phyloP scores from a whole-genome alignment of 2,329 filamentous ascomycete species.

The Colletotrichum aenigma region DNA sequence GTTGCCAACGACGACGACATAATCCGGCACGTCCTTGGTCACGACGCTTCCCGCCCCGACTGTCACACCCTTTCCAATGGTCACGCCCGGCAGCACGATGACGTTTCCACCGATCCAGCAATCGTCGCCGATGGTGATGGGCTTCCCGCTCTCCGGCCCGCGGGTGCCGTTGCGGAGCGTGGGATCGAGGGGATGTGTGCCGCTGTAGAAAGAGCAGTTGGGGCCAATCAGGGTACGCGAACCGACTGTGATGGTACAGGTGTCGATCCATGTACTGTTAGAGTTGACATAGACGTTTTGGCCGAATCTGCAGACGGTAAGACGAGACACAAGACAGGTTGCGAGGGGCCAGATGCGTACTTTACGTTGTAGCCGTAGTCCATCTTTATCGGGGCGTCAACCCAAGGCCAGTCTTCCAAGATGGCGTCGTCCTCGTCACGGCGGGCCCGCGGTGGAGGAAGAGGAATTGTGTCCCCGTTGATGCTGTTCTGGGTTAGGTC shows the following conservation, averaged over 20 bases:
- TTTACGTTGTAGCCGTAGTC: constrained; percentile 81
- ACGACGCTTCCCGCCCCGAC: constrained; percentile 85
- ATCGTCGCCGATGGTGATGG: constrained; percentile 79
- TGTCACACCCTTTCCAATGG: constrained; percentile 74
- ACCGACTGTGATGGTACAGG: constrained; percentile 75
- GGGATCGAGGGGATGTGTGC: constrained; percentile 79
- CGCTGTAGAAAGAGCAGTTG: constrained; percentile 76
- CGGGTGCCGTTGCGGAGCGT: constrained; percentile 73
- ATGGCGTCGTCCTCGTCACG: constrained; percentile 68
- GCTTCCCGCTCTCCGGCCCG: constrained; percentile 76
- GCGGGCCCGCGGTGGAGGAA: constrained; percentile 63
- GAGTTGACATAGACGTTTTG: constrained; percentile 76
- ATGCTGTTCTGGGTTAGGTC: constrained; percentile 51
- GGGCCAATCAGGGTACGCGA: constrained; percentile 79
- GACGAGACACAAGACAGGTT: neutral
- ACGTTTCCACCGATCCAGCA: constrained; percentile 80
- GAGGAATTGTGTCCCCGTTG: constrained; percentile 61
- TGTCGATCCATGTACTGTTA: constrained; percentile 79
- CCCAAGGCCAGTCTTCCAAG: constrained; percentile 69
- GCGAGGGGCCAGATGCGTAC: constrained; percentile 31
- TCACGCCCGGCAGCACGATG: constrained; percentile 76
- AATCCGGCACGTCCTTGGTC: constrained; percentile 74
- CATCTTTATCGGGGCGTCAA: constrained; percentile 71
- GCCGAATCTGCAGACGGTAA: constrained; percentile 54
- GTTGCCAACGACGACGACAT: constrained; percentile 69